These are phyloP conservation scores for Aspergillus sp. DNA, from an alignment of 2,329 filamentous ascomycete species.

Conservation along the genomic window DNA sequence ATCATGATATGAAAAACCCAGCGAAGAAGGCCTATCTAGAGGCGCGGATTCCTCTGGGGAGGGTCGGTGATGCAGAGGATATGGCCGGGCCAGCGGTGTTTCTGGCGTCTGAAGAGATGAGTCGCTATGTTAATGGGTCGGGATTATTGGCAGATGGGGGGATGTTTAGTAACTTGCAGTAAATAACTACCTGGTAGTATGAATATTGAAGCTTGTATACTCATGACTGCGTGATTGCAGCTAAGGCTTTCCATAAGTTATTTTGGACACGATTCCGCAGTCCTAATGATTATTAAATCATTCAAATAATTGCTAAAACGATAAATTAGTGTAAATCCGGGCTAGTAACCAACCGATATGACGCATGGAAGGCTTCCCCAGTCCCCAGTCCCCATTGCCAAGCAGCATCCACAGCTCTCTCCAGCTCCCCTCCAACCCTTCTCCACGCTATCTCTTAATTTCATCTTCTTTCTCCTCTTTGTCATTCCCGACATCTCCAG, in stretches of 20 bases:
- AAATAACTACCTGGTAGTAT: background rate
- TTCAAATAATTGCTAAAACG: too few relatives aligned
- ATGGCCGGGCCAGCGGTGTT: constrained; percentile 83
- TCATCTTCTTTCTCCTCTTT: background rate
- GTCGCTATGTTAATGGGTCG: constrained; percentile 76
- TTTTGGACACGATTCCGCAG: too few relatives aligned
- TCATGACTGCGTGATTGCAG: too few relatives aligned
- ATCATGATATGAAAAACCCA: constrained; percentile 73
- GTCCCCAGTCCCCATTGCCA: too few relatives aligned
- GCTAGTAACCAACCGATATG: too few relatives aligned
- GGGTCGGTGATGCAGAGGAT: constrained; percentile 68
- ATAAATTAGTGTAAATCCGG: too few relatives aligned
- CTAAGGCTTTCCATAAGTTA: too few relatives aligned
- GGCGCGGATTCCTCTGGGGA: constrained; percentile 72
- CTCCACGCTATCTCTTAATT: background rate
- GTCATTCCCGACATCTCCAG: background rate
- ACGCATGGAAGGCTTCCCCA: too few relatives aligned
- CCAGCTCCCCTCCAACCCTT: too few relatives aligned
- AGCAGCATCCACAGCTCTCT: too few relatives aligned
- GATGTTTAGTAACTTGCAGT: constrained; percentile 85
- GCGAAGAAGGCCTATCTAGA: constrained; percentile 77
- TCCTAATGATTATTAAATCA: too few relatives aligned
- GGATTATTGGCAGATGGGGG: constrained; percentile 86
- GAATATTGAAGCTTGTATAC: too few relatives aligned
- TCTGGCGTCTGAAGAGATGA: constrained; percentile 74